Base-by-base conservation (phyloP, 1,284 basidiomycete genomes). In the Apiotrichum sp. region DNA sequence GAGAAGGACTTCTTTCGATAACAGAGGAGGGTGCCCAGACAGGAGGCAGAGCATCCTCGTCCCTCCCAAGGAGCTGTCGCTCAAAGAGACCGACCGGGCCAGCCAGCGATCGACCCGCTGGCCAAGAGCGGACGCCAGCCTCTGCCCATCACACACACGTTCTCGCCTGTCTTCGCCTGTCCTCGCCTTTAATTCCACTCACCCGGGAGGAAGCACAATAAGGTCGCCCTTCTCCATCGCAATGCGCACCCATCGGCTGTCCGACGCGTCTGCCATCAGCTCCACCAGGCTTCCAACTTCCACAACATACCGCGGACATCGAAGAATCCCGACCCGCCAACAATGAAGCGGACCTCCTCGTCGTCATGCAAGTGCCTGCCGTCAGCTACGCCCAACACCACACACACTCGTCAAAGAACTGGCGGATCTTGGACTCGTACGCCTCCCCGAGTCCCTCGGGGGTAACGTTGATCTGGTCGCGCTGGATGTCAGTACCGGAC, bases 281-380 rank as follows among this genome's bases (percentile, higher is more conserved):
- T 22, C 2, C 8, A 33, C 14, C 22, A 10, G n/a, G n/a, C n/a
- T n/a, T 36, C 35, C 35, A 7, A 7, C 36, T 38, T 13, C 13
- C 36, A 38, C 13, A 8, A 65, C 82, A 59, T 58, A 86, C 87
- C 86, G 58, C 88, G 81, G 35, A 91, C 81, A 62, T 92, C 89
- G 67, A 93, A 93, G 79, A 84, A 95, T 0, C 89, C 89, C 46
- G 83, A 84, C 6, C 90, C 91, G 1, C 81, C 80, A 42, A 88
- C 79, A 62, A 93, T 85, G 70, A 88, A 95, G 14, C 90, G 81
- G 64, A 92, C 92, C 76, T 93, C 90, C 72, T 93, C 89, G 65
- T 93, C 90, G 73, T 93, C 89, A 65, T 93, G 90, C 77, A 93
- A 81, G 65, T 92, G 89, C 67, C 87, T 89, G 56, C 16, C 7